A percentile compares a stretch with the other conserved stretches of the same genome.
phyloP scores from a whole-genome alignment of 2,329 filamentous ascomycete genomes.

The Paraphaeosphaeria sporulosa region DNA sequence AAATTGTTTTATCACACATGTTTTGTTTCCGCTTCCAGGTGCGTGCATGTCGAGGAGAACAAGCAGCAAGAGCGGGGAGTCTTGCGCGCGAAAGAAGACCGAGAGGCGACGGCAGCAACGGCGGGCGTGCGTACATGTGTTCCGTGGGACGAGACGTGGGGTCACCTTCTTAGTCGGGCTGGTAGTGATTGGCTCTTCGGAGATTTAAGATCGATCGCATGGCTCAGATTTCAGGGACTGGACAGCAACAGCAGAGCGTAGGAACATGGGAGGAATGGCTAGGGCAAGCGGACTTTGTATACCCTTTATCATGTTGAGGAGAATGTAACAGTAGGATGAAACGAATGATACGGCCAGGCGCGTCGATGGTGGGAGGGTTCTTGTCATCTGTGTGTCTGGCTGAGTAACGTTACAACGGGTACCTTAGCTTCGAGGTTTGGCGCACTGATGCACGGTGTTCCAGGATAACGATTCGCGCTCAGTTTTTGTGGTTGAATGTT shows the following conservation, averaged over 20 bases:
- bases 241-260: neutral
- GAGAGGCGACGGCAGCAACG: neutral
- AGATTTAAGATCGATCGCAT: constrained; percentile 25
- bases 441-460: neutral
- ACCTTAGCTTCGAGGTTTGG: neutral
- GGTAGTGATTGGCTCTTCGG: constrained; percentile 22
- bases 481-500: neutral
- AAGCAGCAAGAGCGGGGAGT: neutral
- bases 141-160: neutral
- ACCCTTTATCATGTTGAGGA: constrained; percentile 7
- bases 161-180: neutral
- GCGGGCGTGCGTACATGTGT: neutral
- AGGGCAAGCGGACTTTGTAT: neutral
- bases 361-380: neutral
- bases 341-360: neutral
- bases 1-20: neutral
- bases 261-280: neutral
- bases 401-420: constrained; percentile 11
- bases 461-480: neutral
- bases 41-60: neutral
- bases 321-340: constrained; percentile 13
- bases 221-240: neutral
- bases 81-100: neutral
- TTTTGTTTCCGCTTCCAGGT: neutral
- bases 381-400: neutral